These are phyloP conservation scores for Fusarium bulbicola DNA, from an alignment of 2,329 filamentous ascomycete genomes.

Conservation along the genomic window DNA sequence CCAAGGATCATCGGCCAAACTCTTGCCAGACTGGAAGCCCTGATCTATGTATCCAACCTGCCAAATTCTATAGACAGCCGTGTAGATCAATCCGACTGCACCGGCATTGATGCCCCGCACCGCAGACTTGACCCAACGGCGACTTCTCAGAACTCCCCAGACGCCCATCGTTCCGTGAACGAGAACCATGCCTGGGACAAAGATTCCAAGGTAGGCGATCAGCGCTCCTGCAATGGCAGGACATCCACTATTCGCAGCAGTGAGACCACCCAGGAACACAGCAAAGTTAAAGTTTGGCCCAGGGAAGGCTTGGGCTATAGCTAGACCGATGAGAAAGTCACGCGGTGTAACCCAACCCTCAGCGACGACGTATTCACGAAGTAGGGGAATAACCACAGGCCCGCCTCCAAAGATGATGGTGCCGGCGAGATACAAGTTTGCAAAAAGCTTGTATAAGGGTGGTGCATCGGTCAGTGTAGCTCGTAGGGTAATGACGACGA, in stretches of 20 bases:
- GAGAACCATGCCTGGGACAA: slow-evolving; percentile 58
- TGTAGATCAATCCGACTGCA: slow-evolving; percentile 70
- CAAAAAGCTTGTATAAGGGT: slow-evolving; percentile 61
- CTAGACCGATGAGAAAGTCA: slow-evolving; percentile 78
- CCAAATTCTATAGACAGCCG: slow-evolving; percentile 71
- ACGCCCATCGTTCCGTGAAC: slow-evolving; percentile 63
- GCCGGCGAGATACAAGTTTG: slow-evolving; percentile 78
- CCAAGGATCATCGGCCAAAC: slow-evolving; percentile 67
- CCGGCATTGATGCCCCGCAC: slow-evolving; percentile 67
- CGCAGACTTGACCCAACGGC: slow-evolving; percentile 57
- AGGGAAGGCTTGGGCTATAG: slow-evolving; percentile 75
- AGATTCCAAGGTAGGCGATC: slow-evolving; percentile 63
- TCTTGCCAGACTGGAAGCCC: slow-evolving; percentile 57
- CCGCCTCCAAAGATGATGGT: slow-evolving; percentile 74
- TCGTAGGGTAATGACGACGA: slow-evolving; percentile 38
- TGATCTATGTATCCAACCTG: slow-evolving; percentile 68
- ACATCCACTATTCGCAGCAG: slow-evolving; percentile 52
- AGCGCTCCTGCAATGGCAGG: slow-evolving; percentile 57
- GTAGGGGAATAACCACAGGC: slow-evolving; percentile 70
- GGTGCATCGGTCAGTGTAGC: too few species aligned
- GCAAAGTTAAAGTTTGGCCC: slow-evolving; percentile 61
- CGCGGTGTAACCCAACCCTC: slow-evolving; percentile 75
- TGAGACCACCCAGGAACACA: slow-evolving; percentile 64
- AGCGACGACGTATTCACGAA: slow-evolving; percentile 70
- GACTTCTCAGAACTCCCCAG: slow-evolving; percentile 60